Conservation (phyloP, 2,329 filamentous ascomycete species). For the Sporothrix humicola region DNA sequence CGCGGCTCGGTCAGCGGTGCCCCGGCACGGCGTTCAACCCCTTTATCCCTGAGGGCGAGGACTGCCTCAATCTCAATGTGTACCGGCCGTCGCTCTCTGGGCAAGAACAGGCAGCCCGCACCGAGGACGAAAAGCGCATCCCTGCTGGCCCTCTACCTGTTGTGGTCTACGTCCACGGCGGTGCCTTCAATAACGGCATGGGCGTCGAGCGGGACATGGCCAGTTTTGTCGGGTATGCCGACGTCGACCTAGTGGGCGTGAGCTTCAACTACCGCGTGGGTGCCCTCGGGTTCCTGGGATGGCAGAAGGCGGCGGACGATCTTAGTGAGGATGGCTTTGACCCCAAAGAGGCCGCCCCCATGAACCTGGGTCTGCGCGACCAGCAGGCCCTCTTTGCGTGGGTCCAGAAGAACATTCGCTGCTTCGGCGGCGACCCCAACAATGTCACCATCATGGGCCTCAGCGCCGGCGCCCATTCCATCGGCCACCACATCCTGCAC, state of each 20-base stretch:
- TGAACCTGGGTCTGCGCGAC: slow-evolving; percentile 70
- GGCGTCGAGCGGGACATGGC: slow-evolving; percentile 64
- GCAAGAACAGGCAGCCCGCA: neutral
- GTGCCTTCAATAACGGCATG: slow-evolving; percentile 63
- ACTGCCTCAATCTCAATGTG: slow-evolving; percentile 61
- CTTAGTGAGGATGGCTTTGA: slow-evolving; percentile 41
- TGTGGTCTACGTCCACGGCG: slow-evolving; percentile 67
- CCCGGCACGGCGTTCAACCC: slow-evolving; percentile 36
- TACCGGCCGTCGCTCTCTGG: slow-evolving; percentile 44
- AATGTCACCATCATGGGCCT: slow-evolving; percentile 67
- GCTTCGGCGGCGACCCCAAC: slow-evolving; percentile 64
- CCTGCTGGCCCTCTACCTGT: slow-evolving; percentile 51
- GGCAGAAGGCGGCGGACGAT: slow-evolving; percentile 39
- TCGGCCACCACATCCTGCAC: slow-evolving; percentile 70
- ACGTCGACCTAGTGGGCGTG: slow-evolving; percentile 60
- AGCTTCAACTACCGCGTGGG: slow-evolving; percentile 69
- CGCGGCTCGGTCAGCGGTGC: slow-evolving; percentile 34
- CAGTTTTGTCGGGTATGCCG: slow-evolving; percentile 64
- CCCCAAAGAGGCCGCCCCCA: slow-evolving; percentile 50
- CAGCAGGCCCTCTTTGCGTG: slow-evolving; percentile 64
- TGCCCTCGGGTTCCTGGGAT: slow-evolving; percentile 69
- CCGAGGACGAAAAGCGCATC: neutral
- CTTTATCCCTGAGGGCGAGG: slow-evolving; percentile 49
- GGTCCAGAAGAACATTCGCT: slow-evolving; percentile 64
- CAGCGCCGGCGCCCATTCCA: slow-evolving; percentile 68